A percentile compares a stretch with the other conserved stretches of the same genome.
Evolutionary conservation across 257 asterid species (phyloP).

Genomic region (Cinchona pubescens): DNA sequence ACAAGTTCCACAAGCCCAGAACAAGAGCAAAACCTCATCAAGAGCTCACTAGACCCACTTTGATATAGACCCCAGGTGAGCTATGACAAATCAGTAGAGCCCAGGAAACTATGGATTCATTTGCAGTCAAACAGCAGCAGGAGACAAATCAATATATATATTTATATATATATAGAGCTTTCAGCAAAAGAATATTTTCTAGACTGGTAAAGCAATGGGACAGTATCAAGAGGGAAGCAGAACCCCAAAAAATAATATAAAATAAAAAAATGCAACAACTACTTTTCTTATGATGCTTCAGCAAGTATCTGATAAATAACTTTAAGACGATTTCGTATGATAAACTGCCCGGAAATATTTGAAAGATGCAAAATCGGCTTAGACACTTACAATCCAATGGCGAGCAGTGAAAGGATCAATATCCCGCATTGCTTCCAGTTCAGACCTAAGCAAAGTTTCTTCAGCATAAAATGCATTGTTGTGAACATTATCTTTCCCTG

Average conservation of each 20-base stretch:
- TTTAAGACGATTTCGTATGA: neutral
- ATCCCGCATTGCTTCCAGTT: conserved; percentile 88
- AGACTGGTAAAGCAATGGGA: neutral
- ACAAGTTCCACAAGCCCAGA: neutral
- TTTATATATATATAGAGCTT: too few relatives aligned
- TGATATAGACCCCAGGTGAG: neutral
- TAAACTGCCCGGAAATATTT: neutral
- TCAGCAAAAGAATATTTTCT: neutral
- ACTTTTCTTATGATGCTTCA: neutral
- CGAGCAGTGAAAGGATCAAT: conserved; percentile 90
- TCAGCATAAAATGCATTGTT: conserved; percentile 91
- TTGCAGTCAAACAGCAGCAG: neutral
- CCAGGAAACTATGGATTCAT: neutral
- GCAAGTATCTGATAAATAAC: neutral
- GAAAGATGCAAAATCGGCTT: neutral
- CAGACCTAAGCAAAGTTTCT: conserved; percentile 83
- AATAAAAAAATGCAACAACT: neutral
- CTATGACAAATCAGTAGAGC: neutral
- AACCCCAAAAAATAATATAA: neutral
- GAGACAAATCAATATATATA: neutral
- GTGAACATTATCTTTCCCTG: conserved; percentile 84
- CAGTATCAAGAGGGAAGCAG: neutral
- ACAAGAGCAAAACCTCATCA: neutral
- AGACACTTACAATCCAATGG: conserved; percentile 86
- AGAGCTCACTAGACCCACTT: neutral